These are phyloP conservation scores for Tagetes patula DNA, from an alignment of 129 eudicot genomes.

Conservation along the genomic window DNA sequence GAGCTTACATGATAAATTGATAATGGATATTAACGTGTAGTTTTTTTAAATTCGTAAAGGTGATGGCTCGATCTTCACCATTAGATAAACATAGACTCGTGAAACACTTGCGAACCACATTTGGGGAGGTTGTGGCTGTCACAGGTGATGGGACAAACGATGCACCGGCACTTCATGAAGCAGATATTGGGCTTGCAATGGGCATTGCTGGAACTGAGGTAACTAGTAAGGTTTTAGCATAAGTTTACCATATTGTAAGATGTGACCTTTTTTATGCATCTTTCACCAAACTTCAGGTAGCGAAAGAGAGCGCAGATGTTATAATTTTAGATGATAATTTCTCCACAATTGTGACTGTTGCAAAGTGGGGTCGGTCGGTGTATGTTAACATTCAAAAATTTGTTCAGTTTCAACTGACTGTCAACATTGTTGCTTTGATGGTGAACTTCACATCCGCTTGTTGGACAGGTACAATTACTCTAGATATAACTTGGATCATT, in stretches of 20 bases:
- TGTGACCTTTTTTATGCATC: background rate
- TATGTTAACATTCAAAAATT: constrained; percentile 90
- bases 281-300: constrained; percentile 56
- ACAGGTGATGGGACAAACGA: constrained; percentile 99
- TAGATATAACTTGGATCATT: too few species aligned
- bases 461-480: constrained; percentile 54
- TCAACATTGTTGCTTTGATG: constrained; percentile 81
- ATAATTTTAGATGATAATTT: constrained; percentile 95
- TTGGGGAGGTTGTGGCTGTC: constrained; percentile 93
- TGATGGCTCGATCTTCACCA: constrained; percentile 98
- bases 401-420: constrained; percentile 96
- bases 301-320: constrained; percentile 99
- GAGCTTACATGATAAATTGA: background rate
- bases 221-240: constrained; percentile 10
- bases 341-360: constrained; percentile 95
- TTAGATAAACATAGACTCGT: constrained; percentile 91
- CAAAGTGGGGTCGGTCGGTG: constrained; percentile 97
- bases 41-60: constrained; percentile 37
- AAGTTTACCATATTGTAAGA: background rate
- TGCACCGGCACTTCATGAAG: constrained; percentile 99
- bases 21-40: background rate
- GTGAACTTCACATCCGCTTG: constrained; percentile 99
- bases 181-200: constrained; percentile 99
- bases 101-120: constrained; percentile 89
- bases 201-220: constrained; percentile 99